Evolutionary conservation across 2,329 filamentous ascomycete species (phyloP), one percentile per base, ranked within the genome.

Genomic region (Pseudogymnoascus sp.): DNA sequence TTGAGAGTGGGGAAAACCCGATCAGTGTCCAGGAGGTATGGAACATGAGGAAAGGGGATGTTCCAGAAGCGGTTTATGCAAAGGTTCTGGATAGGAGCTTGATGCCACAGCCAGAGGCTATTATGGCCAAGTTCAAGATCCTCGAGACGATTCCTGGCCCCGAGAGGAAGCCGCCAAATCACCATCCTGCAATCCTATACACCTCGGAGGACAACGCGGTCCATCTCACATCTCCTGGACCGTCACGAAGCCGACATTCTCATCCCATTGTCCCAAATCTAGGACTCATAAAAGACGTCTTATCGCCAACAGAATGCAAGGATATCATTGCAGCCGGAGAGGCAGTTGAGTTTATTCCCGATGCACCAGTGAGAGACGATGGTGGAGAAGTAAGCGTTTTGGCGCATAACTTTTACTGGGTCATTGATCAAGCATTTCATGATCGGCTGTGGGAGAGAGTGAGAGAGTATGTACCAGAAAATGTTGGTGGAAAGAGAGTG

Each of bases 331-430:
- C 85, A 0, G 84, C 87, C 0, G 87, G 83, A 4, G 88, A 90
- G 71, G 78, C 79, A 0, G 81, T 89, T 53, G 82, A 82, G 5
- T 90, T 89, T 66, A 78, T 87, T 0, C 87, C 88, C 0, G 88
- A 90, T 69, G 84, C 85, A 0, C 87, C 87, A 0, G 76, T 89
- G 31, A 82, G 85, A 1, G 83, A 85, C n/a, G 84, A 86, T 63
- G 84, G 84, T 14, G 70, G 72, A 46, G 85, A 88, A 62, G 79
- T 80, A 23, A 88, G 85, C 69, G 81, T 89, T 56, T 73, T 89
- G 1, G 87, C 87, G 0, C 87, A 90, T 75, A 90, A 89, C 73
- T 89, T 90, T 68, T 89, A 89, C 76, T 90, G 87, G 87, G 78
- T 90, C 7, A 79, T 86, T 11, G 87, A 90, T 67, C 77, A 78